phyloP scores from a whole-genome alignment of 139 green algal species.

The Volvox africanus region DNA sequence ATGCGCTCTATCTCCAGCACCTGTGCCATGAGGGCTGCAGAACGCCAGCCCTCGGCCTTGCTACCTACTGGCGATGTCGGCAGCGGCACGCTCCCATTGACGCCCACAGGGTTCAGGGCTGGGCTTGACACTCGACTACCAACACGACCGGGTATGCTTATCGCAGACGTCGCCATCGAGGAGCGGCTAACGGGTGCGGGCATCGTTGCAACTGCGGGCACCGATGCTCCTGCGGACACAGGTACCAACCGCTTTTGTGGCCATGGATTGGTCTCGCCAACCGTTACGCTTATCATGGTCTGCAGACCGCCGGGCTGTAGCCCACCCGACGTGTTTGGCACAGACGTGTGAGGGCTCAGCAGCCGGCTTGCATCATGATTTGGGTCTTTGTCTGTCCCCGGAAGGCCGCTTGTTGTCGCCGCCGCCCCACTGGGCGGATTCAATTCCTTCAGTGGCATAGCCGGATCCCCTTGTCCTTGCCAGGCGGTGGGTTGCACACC shows the following conservation, averaged over 20 bases:
- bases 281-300: no score
- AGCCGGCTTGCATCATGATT: no score
- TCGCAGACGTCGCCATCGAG: not conserved
- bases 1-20: slow-evolving; percentile 18
- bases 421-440: no score
- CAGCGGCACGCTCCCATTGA: not conserved
- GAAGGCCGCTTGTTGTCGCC: no score
- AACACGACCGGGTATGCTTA: not conserved
- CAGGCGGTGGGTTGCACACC: not conserved
- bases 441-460: no score
- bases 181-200: not conserved
- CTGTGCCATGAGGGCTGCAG: not conserved
- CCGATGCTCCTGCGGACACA: not conserved
- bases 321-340: no score
- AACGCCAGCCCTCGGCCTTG: not conserved
- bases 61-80: not conserved
- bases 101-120: not conserved
- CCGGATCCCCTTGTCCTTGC: no score
- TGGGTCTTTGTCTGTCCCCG: no score
- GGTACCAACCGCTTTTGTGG: not conserved
- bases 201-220: not conserved
- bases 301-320: no score
- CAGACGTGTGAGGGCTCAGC: no score
- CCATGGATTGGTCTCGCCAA: not conserved
- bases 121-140: not conserved